These are phyloP conservation scores for Baudoinia panamericana DNA, from an alignment of 495 filamentous ascomycete genomes.

Conservation along the genomic window DNA sequence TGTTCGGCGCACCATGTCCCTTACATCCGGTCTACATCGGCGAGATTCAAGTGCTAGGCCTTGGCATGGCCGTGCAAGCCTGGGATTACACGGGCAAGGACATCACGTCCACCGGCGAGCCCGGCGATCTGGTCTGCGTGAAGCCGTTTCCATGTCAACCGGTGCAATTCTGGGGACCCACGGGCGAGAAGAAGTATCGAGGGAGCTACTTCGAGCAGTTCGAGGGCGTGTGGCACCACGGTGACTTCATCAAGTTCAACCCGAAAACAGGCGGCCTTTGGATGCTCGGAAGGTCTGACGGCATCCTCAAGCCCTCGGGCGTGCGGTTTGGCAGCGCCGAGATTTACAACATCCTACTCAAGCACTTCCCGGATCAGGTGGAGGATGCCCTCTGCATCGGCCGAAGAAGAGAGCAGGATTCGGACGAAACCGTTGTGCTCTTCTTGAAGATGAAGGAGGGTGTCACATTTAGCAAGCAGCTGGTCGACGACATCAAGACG, in stretches of 20 bases:
- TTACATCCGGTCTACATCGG: slow-evolving; percentile 75
- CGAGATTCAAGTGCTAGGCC: slow-evolving; percentile 78
- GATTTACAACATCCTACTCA: slow-evolving; percentile 81
- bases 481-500: slow-evolving; percentile 47
- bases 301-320: slow-evolving; percentile 64
- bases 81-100: slow-evolving; percentile 50
- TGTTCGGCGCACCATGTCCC: slow-evolving; percentile 78
- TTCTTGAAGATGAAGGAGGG: slow-evolving; percentile 64
- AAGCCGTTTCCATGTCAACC: slow-evolving; percentile 85
- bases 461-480: slow-evolving; percentile 34
- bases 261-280: slow-evolving; percentile 59
- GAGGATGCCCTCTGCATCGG: slow-evolving; percentile 81
- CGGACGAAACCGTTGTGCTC: slow-evolving; percentile 72
- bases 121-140: slow-evolving; percentile 84
- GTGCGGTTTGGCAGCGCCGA: slow-evolving; percentile 71
- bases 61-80: slow-evolving; percentile 80
- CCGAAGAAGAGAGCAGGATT: slow-evolving; percentile 54
- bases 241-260: slow-evolving; percentile 77
- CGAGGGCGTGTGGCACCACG: slow-evolving; percentile 75
- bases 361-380: slow-evolving; percentile 62
- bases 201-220: slow-evolving; percentile 83
- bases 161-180: slow-evolving; percentile 67
- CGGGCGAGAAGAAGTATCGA: slow-evolving; percentile 59
- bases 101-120: slow-evolving; percentile 45
- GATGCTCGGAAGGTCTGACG: slow-evolving; percentile 73